Evolutionary conservation across 352 stramenopile genomes (phyloP).

Genomic region (Globisporangium mamillatum): DNA sequence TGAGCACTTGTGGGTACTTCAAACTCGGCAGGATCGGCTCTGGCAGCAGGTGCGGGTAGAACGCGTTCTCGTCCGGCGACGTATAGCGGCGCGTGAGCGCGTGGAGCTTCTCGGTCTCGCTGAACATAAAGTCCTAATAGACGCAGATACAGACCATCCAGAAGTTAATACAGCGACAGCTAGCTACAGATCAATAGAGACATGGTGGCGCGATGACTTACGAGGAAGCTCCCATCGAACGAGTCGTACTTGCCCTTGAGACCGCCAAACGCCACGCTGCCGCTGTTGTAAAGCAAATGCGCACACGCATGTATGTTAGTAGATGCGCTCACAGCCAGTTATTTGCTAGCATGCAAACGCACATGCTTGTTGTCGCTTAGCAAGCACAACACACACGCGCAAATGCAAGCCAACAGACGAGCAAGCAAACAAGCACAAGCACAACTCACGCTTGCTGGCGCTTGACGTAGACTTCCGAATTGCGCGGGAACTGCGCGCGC

Average conservation of each 20-base stretch:
- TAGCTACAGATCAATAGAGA: neutral
- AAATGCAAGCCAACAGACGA: neutral
- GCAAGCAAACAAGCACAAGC: neutral
- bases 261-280: conserved; percentile 67
- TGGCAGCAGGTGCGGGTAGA: conserved; percentile 93
- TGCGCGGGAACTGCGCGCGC: conserved; percentile 95
- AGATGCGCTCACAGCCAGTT: neutral
- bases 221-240: conserved; percentile 81
- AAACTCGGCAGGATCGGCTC: conserved; percentile 90
- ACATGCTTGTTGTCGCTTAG: neutral
- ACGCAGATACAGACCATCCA: neutral
- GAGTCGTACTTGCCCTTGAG: conserved; percentile 85
- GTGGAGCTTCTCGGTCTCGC: conserved; percentile 95
- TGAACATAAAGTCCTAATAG: conserved; percentile 95
- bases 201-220: conserved; percentile 13
- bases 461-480: conserved; percentile 93
- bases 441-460: conserved; percentile 63
- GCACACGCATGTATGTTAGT: neutral
- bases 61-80: conserved; percentile 97
- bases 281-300: conserved; percentile 25
- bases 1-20: conserved; percentile 92
- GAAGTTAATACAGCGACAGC: neutral
- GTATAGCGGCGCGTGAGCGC: conserved; percentile 96
- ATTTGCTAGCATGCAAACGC: neutral
- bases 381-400: neutral